A percentile compares a stretch with the other conserved stretches of the same genome.
Conservation (phyloP, 495 filamentous ascomycete genomes). For the Trichocladium uniseriatum region DNA sequence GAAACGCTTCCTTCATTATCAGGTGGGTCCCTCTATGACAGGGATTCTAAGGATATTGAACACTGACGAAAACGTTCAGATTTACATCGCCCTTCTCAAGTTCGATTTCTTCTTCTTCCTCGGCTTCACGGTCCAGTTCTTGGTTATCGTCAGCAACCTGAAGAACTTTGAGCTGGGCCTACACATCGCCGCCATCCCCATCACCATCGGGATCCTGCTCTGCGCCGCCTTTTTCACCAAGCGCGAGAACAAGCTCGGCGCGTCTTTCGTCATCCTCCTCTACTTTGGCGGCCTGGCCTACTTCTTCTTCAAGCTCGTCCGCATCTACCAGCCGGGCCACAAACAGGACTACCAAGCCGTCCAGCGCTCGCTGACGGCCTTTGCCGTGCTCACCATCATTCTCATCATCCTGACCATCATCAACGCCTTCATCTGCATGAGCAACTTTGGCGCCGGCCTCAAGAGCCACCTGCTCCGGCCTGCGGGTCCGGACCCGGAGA, state of each 20-base stretch:
- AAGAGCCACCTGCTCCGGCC: conserved; percentile 73
- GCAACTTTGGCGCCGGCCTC: conserved; percentile 84
- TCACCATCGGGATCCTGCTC: conserved; percentile 80
- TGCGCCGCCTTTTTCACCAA: conserved; percentile 77
- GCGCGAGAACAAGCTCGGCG: conserved; percentile 69
- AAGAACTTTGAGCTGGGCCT: conserved; percentile 68
- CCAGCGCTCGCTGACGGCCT: conserved; percentile 73
- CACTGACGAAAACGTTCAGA: conserved; percentile 39
- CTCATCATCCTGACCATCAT: conserved; percentile 82
- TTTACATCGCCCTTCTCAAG: conserved; percentile 94
- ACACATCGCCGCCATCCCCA: conserved; percentile 78
- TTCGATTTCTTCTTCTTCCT: conserved; percentile 99
- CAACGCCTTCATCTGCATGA: conserved; percentile 76
- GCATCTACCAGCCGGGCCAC: conserved; percentile 69
- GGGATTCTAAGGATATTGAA: too few species aligned
- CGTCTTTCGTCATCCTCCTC: conserved; percentile 67
- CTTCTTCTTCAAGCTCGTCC: conserved; percentile 95
- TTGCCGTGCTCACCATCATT: conserved; percentile 84
- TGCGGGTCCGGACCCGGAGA: conserved; percentile 57
- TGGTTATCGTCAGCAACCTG: conserved; percentile 73
- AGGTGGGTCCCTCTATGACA: conserved; percentile 53
- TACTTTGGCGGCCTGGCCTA: conserved; percentile 89
- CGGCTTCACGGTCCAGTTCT: conserved; percentile 93
- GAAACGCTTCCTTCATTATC: conserved; percentile 88
- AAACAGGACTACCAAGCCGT: conserved; percentile 57